Evolutionary conservation across 306 rosid species (phyloP), one percentile per base, ranked within the genome.

Genomic region (Lithocarpus polystachyus): DNA sequence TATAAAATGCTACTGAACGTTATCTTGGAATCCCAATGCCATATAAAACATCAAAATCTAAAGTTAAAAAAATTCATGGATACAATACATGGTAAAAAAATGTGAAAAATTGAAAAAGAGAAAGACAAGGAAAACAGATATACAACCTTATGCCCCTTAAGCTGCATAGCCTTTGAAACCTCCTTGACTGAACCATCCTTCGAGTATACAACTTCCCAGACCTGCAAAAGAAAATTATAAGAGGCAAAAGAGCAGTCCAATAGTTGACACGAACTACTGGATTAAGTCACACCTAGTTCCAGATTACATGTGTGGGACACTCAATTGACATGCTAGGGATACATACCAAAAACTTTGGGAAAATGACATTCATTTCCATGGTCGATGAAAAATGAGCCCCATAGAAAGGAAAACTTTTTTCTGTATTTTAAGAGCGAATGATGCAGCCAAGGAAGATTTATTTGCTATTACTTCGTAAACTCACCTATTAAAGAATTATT

Each of bases 181-280:
- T 96, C 98, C 92, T 91, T 96, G 75, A 84, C 94, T 5, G 96
- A 93, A 86, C 99, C 99, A 86, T 90, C 99, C 87, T 96, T 96
- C 5, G 93, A 87, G 88, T 88, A 96, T 53, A 91, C 88, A 53
- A 96, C 84, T 87, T 96, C 99, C 99, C 99, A 96, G 67, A 96
- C 84, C 99, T 96, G 85, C 75, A 68, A 1, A 68, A 33, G 71
- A 65, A 28, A 35, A 35, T 68, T 31, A 4, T 18, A 62, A 28
- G 69, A 28, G 26, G 11, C 72, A 68, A 35, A 68, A 19, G 8
- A 68, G 43, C 5, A 68, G 17, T 11, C 51, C 52, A 10, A 33
- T 19, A 33, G 72, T 35, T 35, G 26, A 29, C 70, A 64, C 17
- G 14, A 8, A 17, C 23, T 12, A 65, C 33, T 17, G 43, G 71